Evolutionary conservation across 176 grass and related monocot genomes (phyloP).

Genomic region (Zoysia pacifica): DNA sequence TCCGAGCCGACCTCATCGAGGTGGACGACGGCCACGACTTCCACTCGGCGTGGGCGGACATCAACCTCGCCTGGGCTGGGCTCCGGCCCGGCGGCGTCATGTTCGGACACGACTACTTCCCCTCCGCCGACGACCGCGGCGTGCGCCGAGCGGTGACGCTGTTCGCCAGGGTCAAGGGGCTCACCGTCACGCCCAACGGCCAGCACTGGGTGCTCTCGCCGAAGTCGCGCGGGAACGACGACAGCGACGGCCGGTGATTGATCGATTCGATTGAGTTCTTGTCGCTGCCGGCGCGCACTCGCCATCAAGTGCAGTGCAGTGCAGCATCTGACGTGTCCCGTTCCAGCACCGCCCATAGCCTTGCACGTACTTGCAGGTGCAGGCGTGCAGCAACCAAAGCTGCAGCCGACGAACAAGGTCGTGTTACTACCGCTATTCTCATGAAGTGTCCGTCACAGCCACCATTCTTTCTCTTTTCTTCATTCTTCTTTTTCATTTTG

Average conservation of each 20-base stretch:
- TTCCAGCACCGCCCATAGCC: not conserved
- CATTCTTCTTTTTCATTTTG: no score
- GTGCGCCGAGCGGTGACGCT: conserved; percentile 86
- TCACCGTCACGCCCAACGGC: conserved; percentile 67
- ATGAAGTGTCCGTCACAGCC: conserved; percentile 11
- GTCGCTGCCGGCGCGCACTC: conserved; percentile 28
- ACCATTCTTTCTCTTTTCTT: not conserved
- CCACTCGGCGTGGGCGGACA: conserved; percentile 98
- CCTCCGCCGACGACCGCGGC: conserved; percentile 74
- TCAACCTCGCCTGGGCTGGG: conserved; percentile 87
- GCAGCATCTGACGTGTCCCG: conserved; percentile 16
- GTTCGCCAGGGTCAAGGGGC: conserved; percentile 71
- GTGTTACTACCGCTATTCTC: not conserved
- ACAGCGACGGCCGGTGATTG: conserved; percentile 34
- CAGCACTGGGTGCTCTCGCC: conserved; percentile 95
- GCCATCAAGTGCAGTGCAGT: not conserved
- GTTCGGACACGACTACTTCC: conserved; percentile 96
- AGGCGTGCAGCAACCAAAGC: not conserved
- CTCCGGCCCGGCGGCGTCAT: conserved; percentile 91
- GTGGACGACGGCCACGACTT: conserved; percentile 98
- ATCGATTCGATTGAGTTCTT: not conserved
- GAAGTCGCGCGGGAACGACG: conserved; percentile 47
- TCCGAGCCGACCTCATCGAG: conserved; percentile 94
- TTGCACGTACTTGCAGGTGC: not conserved
- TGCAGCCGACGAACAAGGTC: not conserved